Evolutionary conservation across 2,329 filamentous ascomycete species (phyloP), one percentile per base, ranked within the genome.

Genomic region (Amesomyces nigricolor): DNA sequence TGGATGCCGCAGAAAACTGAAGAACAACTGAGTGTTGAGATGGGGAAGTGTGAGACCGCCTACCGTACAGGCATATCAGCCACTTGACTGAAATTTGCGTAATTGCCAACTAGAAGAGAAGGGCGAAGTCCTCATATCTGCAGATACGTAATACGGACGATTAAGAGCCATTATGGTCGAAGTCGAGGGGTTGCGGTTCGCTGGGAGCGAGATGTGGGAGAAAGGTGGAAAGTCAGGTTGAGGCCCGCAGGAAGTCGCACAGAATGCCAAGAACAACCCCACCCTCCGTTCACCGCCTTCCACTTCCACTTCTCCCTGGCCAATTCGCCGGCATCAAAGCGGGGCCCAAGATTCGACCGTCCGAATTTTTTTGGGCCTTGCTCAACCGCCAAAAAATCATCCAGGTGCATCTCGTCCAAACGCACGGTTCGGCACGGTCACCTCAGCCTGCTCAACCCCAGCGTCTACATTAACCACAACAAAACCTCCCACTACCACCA

Each of bases 351-450:
- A 17, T 48, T 44, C n/a, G 22, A 17, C 56, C 44, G 32, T 54
- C 55, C 47, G 42, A 57, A 53, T 29, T 52, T 56, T 58, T 57
- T 58, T 51, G 48, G 49, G 40, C 26, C 22, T 26, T 14, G 8
- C 6, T 5, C 14, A 47, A 48, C 42, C 11, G 14, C 43, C 47
- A 49, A 54, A 55, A 51, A 38, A 38, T 55, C 35, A 22, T 47
- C 37, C 40, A 46, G 22, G 22, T 26, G 22, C 22, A 26, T 26
- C 22, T 26, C 32, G 2, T 35, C 7, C 32, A 10, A 35, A 35
- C 16, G 37, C 53, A 49, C 32, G 19, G n/a, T 13, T 11, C 37
- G 42, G 14, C 16, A 51, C 30, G 44, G 35, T 37, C 26, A 22
- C 19, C 13, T 26, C 44, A 44, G 44, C 11, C 30, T 44, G 45